Conservation (phyloP, 768 basidiomycete genomes). For the Serendipita vermifera region DNA sequence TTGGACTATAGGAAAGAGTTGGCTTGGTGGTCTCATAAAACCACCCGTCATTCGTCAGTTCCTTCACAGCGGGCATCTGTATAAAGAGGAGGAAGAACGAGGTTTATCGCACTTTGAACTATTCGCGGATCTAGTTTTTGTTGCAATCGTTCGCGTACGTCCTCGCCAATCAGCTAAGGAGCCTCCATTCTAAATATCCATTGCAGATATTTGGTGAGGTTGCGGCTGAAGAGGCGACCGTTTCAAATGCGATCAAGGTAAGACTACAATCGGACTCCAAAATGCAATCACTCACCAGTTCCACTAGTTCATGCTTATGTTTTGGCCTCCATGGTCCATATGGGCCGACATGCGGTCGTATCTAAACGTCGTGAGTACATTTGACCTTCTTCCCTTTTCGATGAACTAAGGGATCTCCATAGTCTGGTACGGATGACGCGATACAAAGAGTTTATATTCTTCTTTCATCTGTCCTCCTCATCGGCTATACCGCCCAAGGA, state of each 20-base stretch:
- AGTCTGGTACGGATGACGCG: constrained; percentile 13
- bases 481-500: constrained; percentile 10
- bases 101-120: constrained; percentile 7
- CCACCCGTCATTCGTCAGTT: constrained; percentile 10
- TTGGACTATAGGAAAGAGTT: neutral
- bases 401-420: neutral
- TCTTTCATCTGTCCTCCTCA: constrained; percentile 5
- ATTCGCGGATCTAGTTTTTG: constrained; percentile 8
- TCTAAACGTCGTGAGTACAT: constrained; percentile 10
- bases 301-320: constrained; percentile 11
- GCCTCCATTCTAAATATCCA: neutral
- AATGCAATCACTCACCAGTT: neutral
- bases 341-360: constrained; percentile 10
- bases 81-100: neutral
- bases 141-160: constrained; percentile 6
- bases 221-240: neutral
- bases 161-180: neutral
- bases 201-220: neutral
- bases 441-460: constrained; percentile 10
- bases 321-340: constrained; percentile 11
- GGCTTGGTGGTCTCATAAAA: constrained; percentile 5
- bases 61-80: neutral
- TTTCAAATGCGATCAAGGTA: constrained; percentile 1
- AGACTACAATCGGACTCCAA: neutral
- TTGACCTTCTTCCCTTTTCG: too few relatives aligned